A percentile compares a stretch with the other conserved stretches of the same genome.
Evolutionary conservation across 805 yeast species (phyloP).

Genomic region (Alloascoidea hylecoeti): DNA sequence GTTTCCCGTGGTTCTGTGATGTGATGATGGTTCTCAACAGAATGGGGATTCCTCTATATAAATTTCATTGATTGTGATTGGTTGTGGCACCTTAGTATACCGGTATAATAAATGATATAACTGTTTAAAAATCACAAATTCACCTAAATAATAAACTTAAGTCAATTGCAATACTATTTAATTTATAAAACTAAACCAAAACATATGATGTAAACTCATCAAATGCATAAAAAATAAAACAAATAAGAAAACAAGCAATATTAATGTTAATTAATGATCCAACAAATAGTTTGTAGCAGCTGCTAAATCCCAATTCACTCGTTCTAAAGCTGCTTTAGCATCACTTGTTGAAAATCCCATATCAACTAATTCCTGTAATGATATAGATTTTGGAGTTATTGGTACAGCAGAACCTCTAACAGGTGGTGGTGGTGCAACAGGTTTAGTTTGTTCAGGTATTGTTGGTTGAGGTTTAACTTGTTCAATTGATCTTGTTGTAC

Average conservation of each 20-base stretch:
- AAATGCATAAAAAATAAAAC: slow-evolving; percentile 7
- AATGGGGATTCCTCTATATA: too few species aligned
- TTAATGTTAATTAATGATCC: slow-evolving; percentile 40
- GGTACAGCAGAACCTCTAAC: slow-evolving; percentile 20
- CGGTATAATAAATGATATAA: too few species aligned
- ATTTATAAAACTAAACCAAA: too few species aligned
- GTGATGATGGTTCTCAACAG: too few species aligned
- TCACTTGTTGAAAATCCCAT: slow-evolving; percentile 75
- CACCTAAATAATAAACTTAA: too few species aligned
- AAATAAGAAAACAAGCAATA: slow-evolving; percentile 3
- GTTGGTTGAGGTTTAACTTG: slow-evolving; percentile 4
- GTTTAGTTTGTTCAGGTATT: slow-evolving; percentile 4
- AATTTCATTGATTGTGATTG: too few species aligned
- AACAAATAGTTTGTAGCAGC: slow-evolving; percentile 78
- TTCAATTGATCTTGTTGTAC: slow-evolving; percentile 1
- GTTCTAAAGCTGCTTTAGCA: slow-evolving; percentile 54
- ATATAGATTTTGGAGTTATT: slow-evolving; percentile 32
- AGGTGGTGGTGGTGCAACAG: slow-evolving; percentile 13
- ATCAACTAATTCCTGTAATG: slow-evolving; percentile 67
- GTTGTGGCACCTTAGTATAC: too few species aligned
- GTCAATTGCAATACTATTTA: too few species aligned
- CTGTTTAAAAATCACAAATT: too few species aligned
- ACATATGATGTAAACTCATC: background rate
- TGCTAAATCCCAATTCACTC: slow-evolving; percentile 61
- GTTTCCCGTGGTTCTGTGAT: too few species aligned